Evolutionary conservation across 2,329 filamentous ascomycete genomes (phyloP).

Genomic region (Neonectria ditissima): DNA sequence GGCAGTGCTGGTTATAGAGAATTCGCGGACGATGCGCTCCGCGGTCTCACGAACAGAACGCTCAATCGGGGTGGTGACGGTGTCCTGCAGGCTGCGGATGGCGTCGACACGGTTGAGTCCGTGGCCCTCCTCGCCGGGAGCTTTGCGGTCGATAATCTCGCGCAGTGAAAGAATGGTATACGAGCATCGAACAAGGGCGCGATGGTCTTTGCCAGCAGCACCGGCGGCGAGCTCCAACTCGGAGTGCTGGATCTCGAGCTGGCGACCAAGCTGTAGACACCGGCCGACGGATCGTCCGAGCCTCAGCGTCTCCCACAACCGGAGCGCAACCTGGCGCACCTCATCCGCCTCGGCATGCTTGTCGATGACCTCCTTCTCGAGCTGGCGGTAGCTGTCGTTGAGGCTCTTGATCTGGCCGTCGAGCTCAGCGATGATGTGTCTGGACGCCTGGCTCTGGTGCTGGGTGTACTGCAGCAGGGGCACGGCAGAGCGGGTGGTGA

Average conservation of each 20-base stretch:
- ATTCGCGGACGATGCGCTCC: conserved; percentile 85
- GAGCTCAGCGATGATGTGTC: conserved; percentile 78
- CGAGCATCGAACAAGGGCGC: conserved; percentile 83
- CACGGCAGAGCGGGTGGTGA: conserved; percentile 86
- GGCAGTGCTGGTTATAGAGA: conserved; percentile 72
- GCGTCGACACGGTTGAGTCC: conserved; percentile 80
- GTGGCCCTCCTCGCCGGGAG: conserved; percentile 78
- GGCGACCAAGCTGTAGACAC: conserved; percentile 83
- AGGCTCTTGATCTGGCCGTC: conserved; percentile 83
- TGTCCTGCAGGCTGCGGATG: conserved; percentile 76
- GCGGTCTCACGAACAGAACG: conserved; percentile 77
- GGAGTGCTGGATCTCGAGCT: conserved; percentile 86
- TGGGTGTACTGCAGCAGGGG: conserved; percentile 84
- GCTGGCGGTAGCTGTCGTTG: conserved; percentile 84
- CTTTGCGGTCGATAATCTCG: conserved; percentile 76
- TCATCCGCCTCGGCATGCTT: conserved; percentile 89
- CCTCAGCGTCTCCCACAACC: conserved; percentile 83
- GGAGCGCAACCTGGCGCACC: conserved; percentile 79
- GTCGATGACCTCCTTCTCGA: conserved; percentile 87
- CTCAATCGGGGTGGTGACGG: conserved; percentile 78
- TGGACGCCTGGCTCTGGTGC: conserved; percentile 78
- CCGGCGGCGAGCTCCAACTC: conserved; percentile 62
- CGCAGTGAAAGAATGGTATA: conserved; percentile 82
- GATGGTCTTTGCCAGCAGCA: conserved; percentile 71
- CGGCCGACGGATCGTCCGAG: conserved; percentile 81